phyloP scores from a whole-genome alignment of 805 yeast species.

The Yamadazyma sp. region DNA sequence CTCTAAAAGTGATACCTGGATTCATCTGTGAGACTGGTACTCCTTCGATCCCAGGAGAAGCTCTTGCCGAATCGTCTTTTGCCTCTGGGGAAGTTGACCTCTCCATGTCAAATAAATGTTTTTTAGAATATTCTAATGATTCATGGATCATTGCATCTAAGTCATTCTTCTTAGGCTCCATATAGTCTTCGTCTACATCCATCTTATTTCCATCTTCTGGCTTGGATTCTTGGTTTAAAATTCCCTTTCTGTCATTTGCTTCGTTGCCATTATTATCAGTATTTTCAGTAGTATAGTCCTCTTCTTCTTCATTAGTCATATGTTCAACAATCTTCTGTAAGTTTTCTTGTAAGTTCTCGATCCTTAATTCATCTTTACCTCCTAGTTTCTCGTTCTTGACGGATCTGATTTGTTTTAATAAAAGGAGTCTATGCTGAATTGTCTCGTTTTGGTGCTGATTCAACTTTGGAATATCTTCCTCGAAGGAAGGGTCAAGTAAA shows the following conservation, averaged over 20 bases:
- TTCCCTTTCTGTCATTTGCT: slow-evolving; percentile 2
- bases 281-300: slow-evolving; percentile 18
- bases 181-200: slow-evolving; percentile 6
- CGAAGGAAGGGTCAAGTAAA: slow-evolving; percentile 70
- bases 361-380: slow-evolving; percentile 21
- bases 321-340: slow-evolving; percentile 32
- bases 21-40: slow-evolving; percentile 47
- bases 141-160: slow-evolving; percentile 3
- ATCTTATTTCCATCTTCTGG: slow-evolving; percentile 2
- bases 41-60: slow-evolving; percentile 44
- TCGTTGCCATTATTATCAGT: slow-evolving; percentile 13
- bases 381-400: slow-evolving; percentile 16
- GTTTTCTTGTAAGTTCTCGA: slow-evolving; percentile 30
- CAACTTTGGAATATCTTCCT: slow-evolving; percentile 42
- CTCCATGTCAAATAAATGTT: slow-evolving; percentile 10
- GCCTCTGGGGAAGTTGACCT: slow-evolving; percentile 16
- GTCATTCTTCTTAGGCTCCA: slow-evolving; percentile 1
- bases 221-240: not conserved
- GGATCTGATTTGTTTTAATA: slow-evolving; percentile 30
- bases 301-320: slow-evolving; percentile 20
- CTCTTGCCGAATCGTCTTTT: slow-evolving; percentile 38
- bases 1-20: slow-evolving; percentile 55
- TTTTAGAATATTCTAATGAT: slow-evolving; percentile 5
- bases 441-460: slow-evolving; percentile 28
- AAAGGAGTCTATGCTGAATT: slow-evolving; percentile 31